phyloP scores from a whole-genome alignment of 495 filamentous ascomycete genomes.

The Corynascus novoguineensis region DNA sequence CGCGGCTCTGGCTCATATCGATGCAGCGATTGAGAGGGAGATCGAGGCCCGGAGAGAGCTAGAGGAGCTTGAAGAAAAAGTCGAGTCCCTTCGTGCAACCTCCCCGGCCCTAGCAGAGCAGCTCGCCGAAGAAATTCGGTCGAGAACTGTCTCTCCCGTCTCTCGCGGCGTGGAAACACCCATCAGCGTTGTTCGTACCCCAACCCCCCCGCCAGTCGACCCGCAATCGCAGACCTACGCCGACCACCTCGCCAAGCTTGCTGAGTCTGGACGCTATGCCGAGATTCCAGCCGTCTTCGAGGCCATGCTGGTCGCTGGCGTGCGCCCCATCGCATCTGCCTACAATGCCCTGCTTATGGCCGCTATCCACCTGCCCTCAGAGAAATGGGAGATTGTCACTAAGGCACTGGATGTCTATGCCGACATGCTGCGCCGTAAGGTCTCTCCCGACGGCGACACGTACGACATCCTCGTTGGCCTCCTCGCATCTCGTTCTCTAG shows the following conservation, averaged over 20 bases:
- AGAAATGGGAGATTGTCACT: slow-evolving; percentile 71
- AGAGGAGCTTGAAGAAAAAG: slow-evolving; percentile 43
- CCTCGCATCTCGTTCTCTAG: slow-evolving; percentile 70
- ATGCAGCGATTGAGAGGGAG: slow-evolving; percentile 45
- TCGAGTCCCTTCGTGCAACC: slow-evolving; percentile 32
- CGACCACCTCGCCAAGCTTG: slow-evolving; percentile 67
- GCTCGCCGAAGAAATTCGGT: slow-evolving; percentile 35
- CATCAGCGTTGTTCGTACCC: slow-evolving; percentile 36
- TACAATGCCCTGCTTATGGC: slow-evolving; percentile 88
- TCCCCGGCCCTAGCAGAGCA: slow-evolving; percentile 35
- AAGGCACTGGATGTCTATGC: slow-evolving; percentile 93
- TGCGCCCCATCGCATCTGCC: slow-evolving; percentile 71
- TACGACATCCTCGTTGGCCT: slow-evolving; percentile 81
- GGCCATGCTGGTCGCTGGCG: slow-evolving; percentile 68
- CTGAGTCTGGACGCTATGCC: slow-evolving; percentile 59
- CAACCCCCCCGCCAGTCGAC: slow-evolving; percentile 44
- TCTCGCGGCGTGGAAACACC: slow-evolving; percentile 40
- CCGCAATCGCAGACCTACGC: slow-evolving; percentile 64
- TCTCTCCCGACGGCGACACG: slow-evolving; percentile 74
- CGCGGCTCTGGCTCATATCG: slow-evolving; percentile 45
- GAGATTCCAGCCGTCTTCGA: slow-evolving; percentile 90
- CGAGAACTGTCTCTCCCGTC: slow-evolving; percentile 35
- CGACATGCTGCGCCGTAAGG: slow-evolving; percentile 85
- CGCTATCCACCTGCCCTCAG: slow-evolving; percentile 65
- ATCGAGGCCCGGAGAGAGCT: slow-evolving; percentile 42